These are phyloP conservation scores for Fusarium foetens DNA, from an alignment of 2,329 filamentous ascomycete species.

Conservation along the genomic window DNA sequence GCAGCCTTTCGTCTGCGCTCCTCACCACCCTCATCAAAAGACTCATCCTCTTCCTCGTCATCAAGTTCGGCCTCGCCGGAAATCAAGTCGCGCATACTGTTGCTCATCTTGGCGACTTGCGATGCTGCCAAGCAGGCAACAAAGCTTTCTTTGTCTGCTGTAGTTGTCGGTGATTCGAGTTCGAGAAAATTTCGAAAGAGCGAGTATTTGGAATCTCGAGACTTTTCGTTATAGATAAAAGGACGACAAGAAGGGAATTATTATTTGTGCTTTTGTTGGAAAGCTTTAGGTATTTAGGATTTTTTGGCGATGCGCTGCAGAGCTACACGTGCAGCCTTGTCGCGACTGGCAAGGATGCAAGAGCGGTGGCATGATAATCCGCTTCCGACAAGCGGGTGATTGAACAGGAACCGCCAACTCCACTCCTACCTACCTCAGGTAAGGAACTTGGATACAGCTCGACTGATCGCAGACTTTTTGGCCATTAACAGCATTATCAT, in stretches of 20 bases:
- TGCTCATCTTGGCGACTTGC: slow-evolving; percentile 64
- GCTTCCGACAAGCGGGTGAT: slow-evolving; percentile 1
- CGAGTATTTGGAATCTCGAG: background rate
- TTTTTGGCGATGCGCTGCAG: slow-evolving; percentile 43
- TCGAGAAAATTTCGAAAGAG: background rate
- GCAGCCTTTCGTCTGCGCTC: slow-evolving; percentile 58
- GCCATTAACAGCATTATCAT: background rate
- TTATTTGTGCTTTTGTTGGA: slow-evolving; percentile 17
- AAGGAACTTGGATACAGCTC: background rate
- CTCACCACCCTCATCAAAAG: slow-evolving; percentile 80
- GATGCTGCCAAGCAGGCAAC: slow-evolving; percentile 43
- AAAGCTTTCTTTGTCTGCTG: slow-evolving; percentile 34
- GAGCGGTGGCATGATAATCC: slow-evolving; percentile 33
- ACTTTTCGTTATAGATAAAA: slow-evolving; percentile 1
- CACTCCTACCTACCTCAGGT: background rate
- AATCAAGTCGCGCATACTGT: slow-evolving; percentile 78
- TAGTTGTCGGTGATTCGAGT: slow-evolving; percentile 16
- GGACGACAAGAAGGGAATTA: slow-evolving; percentile 20
- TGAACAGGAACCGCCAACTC: slow-evolving; percentile 1
- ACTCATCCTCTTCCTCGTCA: slow-evolving; percentile 85
- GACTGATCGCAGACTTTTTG: background rate
- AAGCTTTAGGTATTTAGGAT: slow-evolving; percentile 34
- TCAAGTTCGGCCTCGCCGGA: slow-evolving; percentile 88
- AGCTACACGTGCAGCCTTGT: slow-evolving; percentile 46
- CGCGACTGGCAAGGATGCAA: slow-evolving; percentile 38